These are phyloP conservation scores for Sistotremastrum suecicum DNA, from an alignment of 768 basidiomycete species.

Conservation along the genomic window DNA sequence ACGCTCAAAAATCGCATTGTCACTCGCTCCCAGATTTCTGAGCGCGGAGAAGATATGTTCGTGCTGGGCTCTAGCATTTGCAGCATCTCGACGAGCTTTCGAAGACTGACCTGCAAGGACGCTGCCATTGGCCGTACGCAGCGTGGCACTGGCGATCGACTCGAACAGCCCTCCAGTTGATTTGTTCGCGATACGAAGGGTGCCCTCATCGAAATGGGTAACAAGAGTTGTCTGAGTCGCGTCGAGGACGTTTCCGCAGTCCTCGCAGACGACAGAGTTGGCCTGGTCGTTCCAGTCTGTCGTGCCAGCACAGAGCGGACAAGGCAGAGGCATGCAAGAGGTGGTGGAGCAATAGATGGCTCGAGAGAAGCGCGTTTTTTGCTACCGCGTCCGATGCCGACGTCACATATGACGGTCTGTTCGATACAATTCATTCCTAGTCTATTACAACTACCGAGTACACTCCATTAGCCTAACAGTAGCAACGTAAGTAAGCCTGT, in stretches of 20 bases:
- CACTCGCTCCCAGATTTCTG: conserved; percentile 1
- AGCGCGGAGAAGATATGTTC: neutral
- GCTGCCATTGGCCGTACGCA: conserved; percentile 23
- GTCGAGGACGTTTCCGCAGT: conserved; percentile 60
- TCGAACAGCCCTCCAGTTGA: conserved; percentile 24
- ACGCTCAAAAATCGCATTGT: conserved; percentile 55
- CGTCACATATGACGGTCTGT: no score
- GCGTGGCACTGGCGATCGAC: conserved; percentile 30
- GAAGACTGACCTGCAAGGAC: conserved; percentile 51
- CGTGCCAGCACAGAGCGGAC: conserved; percentile 27
- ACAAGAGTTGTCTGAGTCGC: conserved; percentile 47
- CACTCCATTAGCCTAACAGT: no score
- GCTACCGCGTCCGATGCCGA: no score
- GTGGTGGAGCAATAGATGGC: no score
- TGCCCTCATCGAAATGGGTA: conserved; percentile 26
- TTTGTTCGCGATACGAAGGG: conserved; percentile 15
- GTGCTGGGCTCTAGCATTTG: neutral
- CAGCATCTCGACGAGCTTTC: conserved; percentile 24
- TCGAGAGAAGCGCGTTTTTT: no score
- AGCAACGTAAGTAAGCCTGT: no score
- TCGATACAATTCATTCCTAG: no score
- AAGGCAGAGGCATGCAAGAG: no score
- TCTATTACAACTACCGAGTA: no score
- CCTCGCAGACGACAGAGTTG: conserved; percentile 48
- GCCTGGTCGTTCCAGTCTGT: conserved; percentile 44